Conservation (phyloP, 192 early-diverging fungal genomes). For the Diversispora eburnea region DNA sequence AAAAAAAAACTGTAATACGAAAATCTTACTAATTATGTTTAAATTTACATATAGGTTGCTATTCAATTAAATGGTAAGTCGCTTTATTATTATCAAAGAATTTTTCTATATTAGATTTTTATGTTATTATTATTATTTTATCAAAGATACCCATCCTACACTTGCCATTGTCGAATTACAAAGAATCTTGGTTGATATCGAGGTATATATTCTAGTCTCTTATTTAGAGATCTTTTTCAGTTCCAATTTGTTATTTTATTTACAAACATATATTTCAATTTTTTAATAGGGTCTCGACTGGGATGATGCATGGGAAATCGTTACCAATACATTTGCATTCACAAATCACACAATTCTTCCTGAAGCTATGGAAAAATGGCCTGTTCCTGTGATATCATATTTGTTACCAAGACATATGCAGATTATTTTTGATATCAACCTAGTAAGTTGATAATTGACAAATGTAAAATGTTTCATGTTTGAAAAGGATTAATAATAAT, state of each 20-base stretch:
- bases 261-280: neutral
- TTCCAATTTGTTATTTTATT: neutral
- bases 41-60: slow-evolving; percentile 38
- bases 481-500: neutral
- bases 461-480: neutral
- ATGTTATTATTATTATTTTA: neutral
- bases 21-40: too few species aligned
- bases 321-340: slow-evolving; percentile 88
- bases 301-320: slow-evolving; percentile 95
- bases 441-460: slow-evolving; percentile 39
- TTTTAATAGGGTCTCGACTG: slow-evolving; percentile 60
- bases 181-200: slow-evolving; percentile 89
- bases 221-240: neutral
- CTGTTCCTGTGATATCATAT: slow-evolving; percentile 89
- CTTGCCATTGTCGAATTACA: slow-evolving; percentile 91
- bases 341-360: slow-evolving; percentile 99
- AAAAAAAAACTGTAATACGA: too few species aligned
- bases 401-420: slow-evolving; percentile 96
- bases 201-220: slow-evolving; percentile 36
- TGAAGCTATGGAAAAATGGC: slow-evolving; percentile 97
- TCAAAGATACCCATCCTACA: slow-evolving; percentile 89
- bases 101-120: neutral
- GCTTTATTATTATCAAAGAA: neutral
- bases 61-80: slow-evolving; percentile 87
- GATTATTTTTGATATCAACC: slow-evolving; percentile 98